phyloP scores from a whole-genome alignment of 768 basidiomycete species.

The Pleurotus cornucopiae region DNA sequence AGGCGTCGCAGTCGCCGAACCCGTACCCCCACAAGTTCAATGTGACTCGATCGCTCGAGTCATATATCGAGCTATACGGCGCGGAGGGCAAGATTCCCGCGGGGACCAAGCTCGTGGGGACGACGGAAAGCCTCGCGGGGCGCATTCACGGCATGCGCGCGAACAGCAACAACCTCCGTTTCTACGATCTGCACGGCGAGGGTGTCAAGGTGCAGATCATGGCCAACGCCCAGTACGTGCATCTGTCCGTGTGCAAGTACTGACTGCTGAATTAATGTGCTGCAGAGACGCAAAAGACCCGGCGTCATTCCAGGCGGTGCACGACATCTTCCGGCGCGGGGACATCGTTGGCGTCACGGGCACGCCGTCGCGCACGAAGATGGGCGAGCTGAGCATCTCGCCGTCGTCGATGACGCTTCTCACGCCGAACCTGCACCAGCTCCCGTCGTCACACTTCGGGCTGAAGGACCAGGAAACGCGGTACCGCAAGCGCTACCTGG shows the following conservation, averaged over 20 bases:
- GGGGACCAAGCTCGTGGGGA: constrained; percentile 60
- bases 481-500: constrained; percentile 98
- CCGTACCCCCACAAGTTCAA: constrained; percentile 99
- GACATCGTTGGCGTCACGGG: constrained; percentile 95
- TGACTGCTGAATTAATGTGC: no score
- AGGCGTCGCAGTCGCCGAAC: constrained; percentile 80
- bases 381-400: constrained; percentile 90
- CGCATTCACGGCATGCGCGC: constrained; percentile 88
- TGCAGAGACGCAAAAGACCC: constrained; percentile 61
- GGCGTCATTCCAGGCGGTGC: constrained; percentile 61
- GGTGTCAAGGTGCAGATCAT: constrained; percentile 94
- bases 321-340: constrained; percentile 89
- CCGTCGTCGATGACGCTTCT: constrained; percentile 82
- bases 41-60: constrained; percentile 70
- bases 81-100: constrained; percentile 62
- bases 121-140: constrained; percentile 72
- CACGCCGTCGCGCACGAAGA: constrained; percentile 86
- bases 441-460: constrained; percentile 89
- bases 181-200: constrained; percentile 93
- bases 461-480: constrained; percentile 97
- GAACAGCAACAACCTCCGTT: constrained; percentile 78
- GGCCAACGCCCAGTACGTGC: constrained; percentile 76
- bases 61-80: constrained; percentile 74
- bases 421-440: constrained; percentile 93
- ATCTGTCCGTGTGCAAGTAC: background rate